A percentile compares a stretch with the other conserved stretches of the same genome.
phyloP scores from a whole-genome alignment of 768 basidiomycete genomes.

The Neoboletus magnificus region DNA sequence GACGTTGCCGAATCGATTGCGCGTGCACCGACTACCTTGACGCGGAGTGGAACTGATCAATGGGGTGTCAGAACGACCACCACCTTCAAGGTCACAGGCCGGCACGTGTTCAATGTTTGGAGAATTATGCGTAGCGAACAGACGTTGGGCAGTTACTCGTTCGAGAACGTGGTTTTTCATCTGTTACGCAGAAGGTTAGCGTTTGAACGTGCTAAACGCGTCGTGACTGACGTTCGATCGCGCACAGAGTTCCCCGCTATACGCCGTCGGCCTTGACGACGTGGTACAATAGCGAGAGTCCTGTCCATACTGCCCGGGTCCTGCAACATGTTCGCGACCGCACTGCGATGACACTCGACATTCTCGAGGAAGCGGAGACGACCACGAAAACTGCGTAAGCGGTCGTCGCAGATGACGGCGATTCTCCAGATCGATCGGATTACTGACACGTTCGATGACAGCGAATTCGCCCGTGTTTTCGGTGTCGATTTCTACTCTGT shows the following conservation, averaged over 20 bases:
- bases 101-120: constrained; percentile 94
- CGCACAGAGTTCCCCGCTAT: constrained; percentile 72
- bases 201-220: neutral
- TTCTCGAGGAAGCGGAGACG: constrained; percentile 77
- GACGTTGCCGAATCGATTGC: constrained; percentile 72
- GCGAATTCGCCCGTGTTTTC: constrained; percentile 96
- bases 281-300: constrained; percentile 63
- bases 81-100: constrained; percentile 78
- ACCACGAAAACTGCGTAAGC: constrained; percentile 85
- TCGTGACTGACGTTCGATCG: neutral
- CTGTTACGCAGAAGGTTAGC: constrained; percentile 69
- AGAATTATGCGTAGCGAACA: constrained; percentile 86
- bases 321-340: constrained; percentile 63
- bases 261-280: constrained; percentile 54
- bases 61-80: constrained; percentile 77
- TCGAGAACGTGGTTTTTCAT: constrained; percentile 88
- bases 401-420: neutral
- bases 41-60: constrained; percentile 43
- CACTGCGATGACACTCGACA: constrained; percentile 67
- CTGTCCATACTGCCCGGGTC: constrained; percentile 52
- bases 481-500: constrained; percentile 98
- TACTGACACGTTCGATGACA: constrained; percentile 31
- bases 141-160: constrained; percentile 72
- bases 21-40: constrained; percentile 56
- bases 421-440: neutral